Conservation (phyloP, 176 grass and related monocot genomes). For the Avena eriantha region DNA sequence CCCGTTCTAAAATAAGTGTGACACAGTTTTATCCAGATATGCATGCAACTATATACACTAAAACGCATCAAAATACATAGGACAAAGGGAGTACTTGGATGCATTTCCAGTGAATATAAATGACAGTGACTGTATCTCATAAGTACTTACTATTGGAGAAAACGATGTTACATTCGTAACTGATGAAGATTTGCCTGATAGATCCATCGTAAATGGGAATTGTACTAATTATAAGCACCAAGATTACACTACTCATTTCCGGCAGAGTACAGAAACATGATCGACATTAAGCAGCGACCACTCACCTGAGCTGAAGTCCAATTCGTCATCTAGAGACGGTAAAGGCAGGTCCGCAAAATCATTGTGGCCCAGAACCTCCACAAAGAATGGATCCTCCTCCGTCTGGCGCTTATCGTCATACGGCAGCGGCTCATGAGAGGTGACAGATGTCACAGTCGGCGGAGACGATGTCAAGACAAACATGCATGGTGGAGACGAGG, state of each 20-base stretch:
- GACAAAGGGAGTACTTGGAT: background rate
- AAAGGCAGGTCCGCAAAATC: conserved; percentile 28
- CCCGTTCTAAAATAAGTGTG: too few relatives aligned
- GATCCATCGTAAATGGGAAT: background rate
- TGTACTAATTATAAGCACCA: background rate
- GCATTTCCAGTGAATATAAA: background rate
- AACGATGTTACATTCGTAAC: background rate
- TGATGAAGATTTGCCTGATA: background rate
- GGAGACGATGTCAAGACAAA: background rate
- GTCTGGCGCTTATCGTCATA: background rate
- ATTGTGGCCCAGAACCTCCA: background rate
- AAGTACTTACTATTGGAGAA: background rate
- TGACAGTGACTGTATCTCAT: background rate
- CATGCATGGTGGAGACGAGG: background rate
- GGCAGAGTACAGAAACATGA: background rate
- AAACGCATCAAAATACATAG: too few relatives aligned
- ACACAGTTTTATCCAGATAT: too few relatives aligned
- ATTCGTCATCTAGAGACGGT: background rate
- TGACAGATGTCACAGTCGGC: background rate
- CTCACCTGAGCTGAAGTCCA: conserved; percentile 13
- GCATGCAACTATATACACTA: too few relatives aligned
- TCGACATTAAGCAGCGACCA: background rate
- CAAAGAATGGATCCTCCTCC: background rate
- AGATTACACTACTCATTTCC: background rate
- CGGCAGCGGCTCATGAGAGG: background rate